Conservation (phyloP, 306 rosid genomes). For the Lupinus albus region DNA sequence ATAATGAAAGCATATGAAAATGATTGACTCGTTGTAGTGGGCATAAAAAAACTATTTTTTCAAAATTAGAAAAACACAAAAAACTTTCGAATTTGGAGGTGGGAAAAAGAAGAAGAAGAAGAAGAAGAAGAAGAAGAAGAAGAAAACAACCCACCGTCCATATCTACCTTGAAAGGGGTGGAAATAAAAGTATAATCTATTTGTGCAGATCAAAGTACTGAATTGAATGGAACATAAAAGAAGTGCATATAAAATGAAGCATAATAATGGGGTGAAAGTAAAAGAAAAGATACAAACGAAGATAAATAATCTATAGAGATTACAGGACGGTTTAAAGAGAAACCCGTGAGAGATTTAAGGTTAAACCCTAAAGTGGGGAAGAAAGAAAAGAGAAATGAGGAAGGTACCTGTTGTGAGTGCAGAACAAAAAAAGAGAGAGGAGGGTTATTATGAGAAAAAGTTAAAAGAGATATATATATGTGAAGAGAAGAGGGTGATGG, state of each 20-base stretch:
- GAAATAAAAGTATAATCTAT: not conserved
- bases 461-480: not conserved
- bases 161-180: slow-evolving; percentile 8
- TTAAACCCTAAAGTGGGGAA: slow-evolving; percentile 45
- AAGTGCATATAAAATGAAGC: not conserved
- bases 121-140: no score
- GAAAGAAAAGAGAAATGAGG: slow-evolving; percentile 21
- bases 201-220: not conserved
- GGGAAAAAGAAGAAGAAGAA: no score
- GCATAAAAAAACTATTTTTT: not conserved
- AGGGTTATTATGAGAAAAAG: not conserved
- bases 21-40: slow-evolving; percentile 15
- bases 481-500: slow-evolving; percentile 4
- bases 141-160: not conserved
- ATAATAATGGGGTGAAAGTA: not conserved
- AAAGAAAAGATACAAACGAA: not conserved
- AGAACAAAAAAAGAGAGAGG: not conserved
- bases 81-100: not conserved
- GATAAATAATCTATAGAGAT: not conserved
- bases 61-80: not conserved
- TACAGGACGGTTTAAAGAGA: slow-evolving; percentile 1
- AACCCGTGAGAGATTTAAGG: slow-evolving; percentile 14
- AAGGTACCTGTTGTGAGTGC: slow-evolving; percentile 43
- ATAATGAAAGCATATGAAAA: slow-evolving; percentile 27
- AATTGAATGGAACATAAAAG: slow-evolving; percentile 12